Base-by-base conservation (phyloP, 208 protist species). In the Crithidia mellificae region DNA sequence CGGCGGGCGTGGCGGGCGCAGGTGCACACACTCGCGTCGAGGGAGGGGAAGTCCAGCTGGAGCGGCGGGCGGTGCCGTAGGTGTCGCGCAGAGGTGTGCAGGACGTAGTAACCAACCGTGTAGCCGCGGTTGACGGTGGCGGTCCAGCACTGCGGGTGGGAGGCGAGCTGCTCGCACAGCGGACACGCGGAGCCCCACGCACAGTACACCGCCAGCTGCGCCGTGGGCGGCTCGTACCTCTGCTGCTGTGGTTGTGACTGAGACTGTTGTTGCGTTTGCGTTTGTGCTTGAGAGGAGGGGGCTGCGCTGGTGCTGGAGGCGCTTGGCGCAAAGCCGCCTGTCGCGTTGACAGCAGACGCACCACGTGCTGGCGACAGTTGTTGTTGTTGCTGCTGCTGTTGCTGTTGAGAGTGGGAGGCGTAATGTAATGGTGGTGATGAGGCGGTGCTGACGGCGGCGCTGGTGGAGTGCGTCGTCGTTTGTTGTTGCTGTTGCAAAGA, bases 101-200 rank as follows among this genome's bases (percentile, higher is more conserved):
- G 11, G 29, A 54, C 39, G 59, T 76, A 66, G 44, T 56, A 67
- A 20, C 68, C 68, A 14, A 62, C 41, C 20, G 51, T 57, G 62
- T 71, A 68, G 61, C 53, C 44, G 24, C 34, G 44, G 34, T 73
- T 54, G 29, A 25, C 51, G 24, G 65, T 68, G 15, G 84, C 51
- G 12, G 69, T 69, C 87, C 87, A 93, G 44, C 61, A 58, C 50
- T 88, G 57, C 27, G 83, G 77, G 14, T 78, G 61, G 0, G 72
- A 56, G 22, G 82, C 79, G 32, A 94, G 79, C 38, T 81, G 75
- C 58, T 91, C 85, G 30, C 88, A 94, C 34, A 87, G 68, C 15
- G 85, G 79, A 36, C 88, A 94, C 8, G 88, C 88, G 15, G 81
- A 77, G 17, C 88, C 88, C 88, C 88, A 94, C 0, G 78, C 83